phyloP scores from a whole-genome alignment of 352 stramenopile species.

The Ophiocytium majus region DNA sequence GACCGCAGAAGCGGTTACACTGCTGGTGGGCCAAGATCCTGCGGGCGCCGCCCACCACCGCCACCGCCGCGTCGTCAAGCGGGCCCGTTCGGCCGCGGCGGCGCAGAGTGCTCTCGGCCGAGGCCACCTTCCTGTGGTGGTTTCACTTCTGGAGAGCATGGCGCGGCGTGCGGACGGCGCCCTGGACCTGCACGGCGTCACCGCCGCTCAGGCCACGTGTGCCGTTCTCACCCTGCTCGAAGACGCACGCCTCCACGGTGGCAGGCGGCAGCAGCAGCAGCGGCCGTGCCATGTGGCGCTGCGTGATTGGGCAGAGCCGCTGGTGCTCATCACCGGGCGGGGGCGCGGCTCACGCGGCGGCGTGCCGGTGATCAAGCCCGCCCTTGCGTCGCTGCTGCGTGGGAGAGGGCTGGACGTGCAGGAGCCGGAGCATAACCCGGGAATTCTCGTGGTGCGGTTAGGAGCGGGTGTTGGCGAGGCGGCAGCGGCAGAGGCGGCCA shows the following conservation, averaged over 20 bases:
- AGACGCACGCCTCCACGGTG: background rate
- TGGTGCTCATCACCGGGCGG: conserved; percentile 4
- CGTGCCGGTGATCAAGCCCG: conserved; percentile 15
- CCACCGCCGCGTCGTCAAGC: background rate
- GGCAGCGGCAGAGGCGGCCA: background rate
- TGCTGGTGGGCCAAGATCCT: background rate
- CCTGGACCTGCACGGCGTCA: conserved; percentile 13
- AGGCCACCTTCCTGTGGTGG: background rate
- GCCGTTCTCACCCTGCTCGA: background rate
- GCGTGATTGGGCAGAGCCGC: background rate
- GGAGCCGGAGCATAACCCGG: background rate
- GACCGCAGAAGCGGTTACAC: background rate
- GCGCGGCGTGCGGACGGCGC: background rate
- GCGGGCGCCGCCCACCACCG: too few species aligned
- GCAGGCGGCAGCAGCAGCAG: too few species aligned
- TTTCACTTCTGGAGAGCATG: background rate
- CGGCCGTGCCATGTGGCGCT: background rate
- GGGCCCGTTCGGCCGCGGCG: too few species aligned
- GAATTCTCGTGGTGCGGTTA: background rate
- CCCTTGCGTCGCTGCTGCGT: conserved; percentile 3
- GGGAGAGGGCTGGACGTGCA: background rate
- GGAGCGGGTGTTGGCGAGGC: too few species aligned
- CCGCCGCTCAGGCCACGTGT: background rate
- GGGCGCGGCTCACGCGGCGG: background rate
- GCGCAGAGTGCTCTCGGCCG: background rate